Base-by-base conservation (phyloP, 2,329 filamentous ascomycete species). In the Aspergillus pseudotamarii region DNA sequence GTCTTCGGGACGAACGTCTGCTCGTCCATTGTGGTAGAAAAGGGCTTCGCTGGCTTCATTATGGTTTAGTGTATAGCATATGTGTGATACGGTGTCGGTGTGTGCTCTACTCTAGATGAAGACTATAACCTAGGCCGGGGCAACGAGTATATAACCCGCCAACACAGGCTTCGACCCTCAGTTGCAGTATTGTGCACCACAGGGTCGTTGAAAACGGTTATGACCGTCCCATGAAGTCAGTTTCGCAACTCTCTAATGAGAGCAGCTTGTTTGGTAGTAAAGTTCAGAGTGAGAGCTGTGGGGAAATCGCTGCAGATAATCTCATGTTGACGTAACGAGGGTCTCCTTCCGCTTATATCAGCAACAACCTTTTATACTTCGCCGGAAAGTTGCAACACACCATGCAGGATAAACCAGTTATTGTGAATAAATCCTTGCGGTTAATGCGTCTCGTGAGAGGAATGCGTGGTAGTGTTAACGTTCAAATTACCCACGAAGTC, bases 1-100 rank as follows among this genome's bases (percentile, higher is more conserved):
- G 70, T 73, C 8, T 68, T 56, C 1, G 78, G 76, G 28, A 79
- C 64, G 64, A 74, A 74, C 12, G 73, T 75, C 62, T 78, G 71
- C 58, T 77, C 74, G 43, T 78, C 71, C 67, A 75, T 75, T 21
- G 67, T 76, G 41, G 72, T 68, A 23, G 73, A 72, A 26, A 60
- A 61, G 21, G 60, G 69, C 34, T 74, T 73, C 28, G 63, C 58
- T 11, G 68, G 64, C 58, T 69, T 68, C 63, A 68, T 69, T 19
- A 26, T 14, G 19, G 23, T 43, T 26, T 14, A 41, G 16, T 41
- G 38, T 41, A 41, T n/a, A 6, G 12, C 3, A 6, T 28, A 28
- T 28, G 43, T 46, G 21, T 48, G 26, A 28, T 50, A 50, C 23
- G 14, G 46, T 26, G 46, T 28, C 46, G 11, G 14, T 30, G 14